A percentile compares a stretch with the other conserved stretches of the same genome.
These are phyloP conservation scores for Symbiodinium natans DNA, from an alignment of 73 alveolate genomes.

Conservation along the genomic window DNA sequence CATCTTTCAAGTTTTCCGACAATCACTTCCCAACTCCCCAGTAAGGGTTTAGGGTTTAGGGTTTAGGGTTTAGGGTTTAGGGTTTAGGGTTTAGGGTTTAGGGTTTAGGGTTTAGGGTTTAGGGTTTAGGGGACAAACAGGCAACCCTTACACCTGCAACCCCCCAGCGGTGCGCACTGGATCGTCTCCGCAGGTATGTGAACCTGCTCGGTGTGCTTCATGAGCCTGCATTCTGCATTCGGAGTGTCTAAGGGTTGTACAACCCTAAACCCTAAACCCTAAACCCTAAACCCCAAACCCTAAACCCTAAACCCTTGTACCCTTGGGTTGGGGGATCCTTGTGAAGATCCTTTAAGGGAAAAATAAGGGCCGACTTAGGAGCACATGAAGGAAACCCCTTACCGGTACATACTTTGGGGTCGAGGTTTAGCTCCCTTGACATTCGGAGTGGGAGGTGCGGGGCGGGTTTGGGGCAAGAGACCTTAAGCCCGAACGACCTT, in stretches of 20 bases:
- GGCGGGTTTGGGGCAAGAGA: background rate
- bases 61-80: background rate
- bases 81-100: background rate
- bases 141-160: too few relatives aligned
- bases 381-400: too few relatives aligned
- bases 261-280: background rate
- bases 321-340: too few relatives aligned
- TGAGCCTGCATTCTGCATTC: conserved; percentile 41
- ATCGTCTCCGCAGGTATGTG: conserved; percentile 57
- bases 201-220: conserved; percentile 92
- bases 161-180: conserved; percentile 42
- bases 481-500: too few relatives aligned
- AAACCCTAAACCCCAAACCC: background rate
- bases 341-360: too few relatives aligned
- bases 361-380: too few relatives aligned
- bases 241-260: background rate
- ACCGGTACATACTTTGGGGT: too few relatives aligned
- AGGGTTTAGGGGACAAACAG: background rate
- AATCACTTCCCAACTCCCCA: too few relatives aligned
- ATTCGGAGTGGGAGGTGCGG: background rate
- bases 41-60: background rate
- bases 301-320: background rate
- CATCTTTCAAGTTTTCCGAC: too few relatives aligned
- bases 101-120: background rate
- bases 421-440: too few relatives aligned